Evolutionary conservation across 176 grass and related monocot genomes (phyloP), one percentile per base, ranked within the genome.

Genomic region (Musa itinerans): DNA sequence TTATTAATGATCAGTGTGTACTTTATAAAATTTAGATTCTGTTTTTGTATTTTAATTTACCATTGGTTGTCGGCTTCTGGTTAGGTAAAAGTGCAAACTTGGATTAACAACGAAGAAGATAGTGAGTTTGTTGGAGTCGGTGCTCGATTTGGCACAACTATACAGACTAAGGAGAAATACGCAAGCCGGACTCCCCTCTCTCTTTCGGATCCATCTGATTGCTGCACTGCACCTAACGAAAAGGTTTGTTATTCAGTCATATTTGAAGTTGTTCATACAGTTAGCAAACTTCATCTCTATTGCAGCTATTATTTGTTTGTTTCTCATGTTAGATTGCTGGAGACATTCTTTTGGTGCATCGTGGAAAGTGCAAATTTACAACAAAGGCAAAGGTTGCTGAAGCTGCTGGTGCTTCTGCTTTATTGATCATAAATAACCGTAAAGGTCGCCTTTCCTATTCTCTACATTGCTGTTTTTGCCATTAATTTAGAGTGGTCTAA

Each of bases 51-150:
- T 65, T 19, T 19, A 11, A 11, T 23, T 11, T 21, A 11, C 62
- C 9, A 10, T 65, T 26, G 11, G 2, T 17, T 65, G 23, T 25
- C 2, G 9, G 20, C 9, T 87, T 56, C 56, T 83, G 63, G 73
- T 43, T 85, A 97, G 94, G 90, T 97, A 71, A 97, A 97, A 89
- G 88, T 97, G 76, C 94, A 87, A 88, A 97, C 83, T 23, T 97
- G 90, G 94, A 52, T 97, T 78, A 88, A 91, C 72, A 85, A 84
- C 43, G 76, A 25, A 10, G 94, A 97, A 79, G 64, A 72, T 50
- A 75, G 79, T 69, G 90, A 93, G 78, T 89, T 93, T 85, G 94
- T 97, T 53, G 94, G 94, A 19, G 94, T 97, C 64, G 94, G 90
- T 78, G 94, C 94, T 83, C 87, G 94, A 29, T 97, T 97, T 81